Percentiles rank a stretch among this genome's conserved stretches.
These are phyloP conservation scores for Fusarium ambrosium DNA, from an alignment of 2,329 filamentous ascomycete species.

Conservation along the genomic window DNA sequence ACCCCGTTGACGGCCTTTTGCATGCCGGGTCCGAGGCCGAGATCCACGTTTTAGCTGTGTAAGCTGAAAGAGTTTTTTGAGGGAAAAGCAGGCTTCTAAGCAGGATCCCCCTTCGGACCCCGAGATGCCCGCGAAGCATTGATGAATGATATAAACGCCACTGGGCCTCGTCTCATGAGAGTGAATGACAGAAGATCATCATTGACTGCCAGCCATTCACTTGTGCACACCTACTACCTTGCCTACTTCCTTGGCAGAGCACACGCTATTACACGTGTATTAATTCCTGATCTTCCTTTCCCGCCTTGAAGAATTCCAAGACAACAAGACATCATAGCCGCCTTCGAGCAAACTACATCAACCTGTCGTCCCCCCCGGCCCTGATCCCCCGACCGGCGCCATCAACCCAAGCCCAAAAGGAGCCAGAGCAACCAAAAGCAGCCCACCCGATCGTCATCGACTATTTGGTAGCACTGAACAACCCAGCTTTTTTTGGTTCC, in stretches of 20 bases:
- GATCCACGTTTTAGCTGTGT: conserved; percentile 19
- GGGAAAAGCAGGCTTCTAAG: conserved; percentile 24
- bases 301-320: neutral
- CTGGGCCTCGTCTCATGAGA: conserved; percentile 4
- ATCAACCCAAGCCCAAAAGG: conserved; percentile 16
- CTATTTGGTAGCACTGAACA: conserved; percentile 6
- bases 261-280: conserved; percentile 17
- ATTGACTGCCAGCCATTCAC: neutral
- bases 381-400: conserved; percentile 6
- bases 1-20: conserved; percentile 25
- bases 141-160: conserved; percentile 33
- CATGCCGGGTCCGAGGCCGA: conserved; percentile 33
- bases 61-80: conserved; percentile 29
- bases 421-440: conserved; percentile 30
- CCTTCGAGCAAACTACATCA: conserved; percentile 11
- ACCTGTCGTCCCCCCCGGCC: conserved; percentile 8
- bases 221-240: neutral
- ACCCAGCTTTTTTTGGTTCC: neutral
- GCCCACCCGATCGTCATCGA: conserved; percentile 41
- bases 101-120: conserved; percentile 21
- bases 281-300: conserved; percentile 10
- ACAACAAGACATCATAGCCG: conserved; percentile 6
- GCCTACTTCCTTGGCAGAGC: conserved; percentile 1
- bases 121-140: conserved; percentile 16
- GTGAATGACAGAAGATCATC: conserved; percentile 3